A percentile compares a stretch with the other conserved stretches of the same genome.
Evolutionary conservation across 805 yeast species (phyloP).

Genomic region (Henningerozyma blattae): DNA sequence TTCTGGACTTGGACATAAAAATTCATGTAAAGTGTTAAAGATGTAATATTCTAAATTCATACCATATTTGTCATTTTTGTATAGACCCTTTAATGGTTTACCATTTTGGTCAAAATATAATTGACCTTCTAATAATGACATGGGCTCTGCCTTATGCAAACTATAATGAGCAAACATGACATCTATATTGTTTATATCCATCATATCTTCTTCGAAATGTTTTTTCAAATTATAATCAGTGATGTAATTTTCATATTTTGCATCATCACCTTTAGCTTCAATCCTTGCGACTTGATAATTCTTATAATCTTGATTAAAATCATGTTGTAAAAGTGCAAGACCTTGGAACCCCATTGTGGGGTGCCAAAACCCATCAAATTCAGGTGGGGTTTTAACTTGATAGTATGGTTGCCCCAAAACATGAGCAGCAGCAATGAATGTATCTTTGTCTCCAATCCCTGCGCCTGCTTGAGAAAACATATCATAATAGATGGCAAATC

Average conservation of each 20-base stretch:
- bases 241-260: constrained; percentile 5
- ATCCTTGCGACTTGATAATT: constrained; percentile 10
- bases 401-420: constrained; percentile 34
- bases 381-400: constrained; percentile 33
- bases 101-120: constrained; percentile 14
- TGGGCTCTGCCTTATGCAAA: constrained; percentile 29
- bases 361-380: constrained; percentile 28
- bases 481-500: constrained; percentile 62
- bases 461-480: constrained; percentile 64
- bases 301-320: constrained; percentile 38
- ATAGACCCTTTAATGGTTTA: constrained; percentile 16
- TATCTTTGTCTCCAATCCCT: constrained; percentile 73
- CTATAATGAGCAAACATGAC: constrained; percentile 28
- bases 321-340: constrained; percentile 35
- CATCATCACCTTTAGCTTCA: constrained; percentile 3
- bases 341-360: constrained; percentile 25
- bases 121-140: constrained; percentile 11
- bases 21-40: constrained; percentile 10
- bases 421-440: constrained; percentile 51
- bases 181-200: constrained; percentile 6
- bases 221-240: constrained; percentile 10
- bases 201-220: constrained; percentile 10
- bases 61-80: constrained; percentile 14
- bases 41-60: constrained; percentile 5
- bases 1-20: constrained; percentile 7